Evolutionary conservation across 345 rosid species (phyloP).

Genomic region (Syzygium grande): DNA sequence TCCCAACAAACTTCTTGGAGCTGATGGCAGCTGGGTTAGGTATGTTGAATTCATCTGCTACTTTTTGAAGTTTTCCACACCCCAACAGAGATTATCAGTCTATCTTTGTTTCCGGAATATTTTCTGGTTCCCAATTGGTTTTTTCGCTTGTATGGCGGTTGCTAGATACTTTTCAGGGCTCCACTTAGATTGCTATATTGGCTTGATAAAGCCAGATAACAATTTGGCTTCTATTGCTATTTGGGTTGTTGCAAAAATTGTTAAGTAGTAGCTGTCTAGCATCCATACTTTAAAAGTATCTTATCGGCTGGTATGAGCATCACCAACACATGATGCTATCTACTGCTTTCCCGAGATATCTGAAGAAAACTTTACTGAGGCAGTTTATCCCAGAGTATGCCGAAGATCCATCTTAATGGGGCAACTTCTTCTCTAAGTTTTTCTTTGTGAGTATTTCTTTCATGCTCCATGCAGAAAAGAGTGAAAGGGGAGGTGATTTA

Average conservation of each 20-base stretch:
- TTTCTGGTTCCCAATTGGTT: neutral
- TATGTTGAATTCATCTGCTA: conserved; percentile 5
- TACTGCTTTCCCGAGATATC: neutral
- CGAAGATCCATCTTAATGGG: neutral
- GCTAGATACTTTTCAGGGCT: neutral
- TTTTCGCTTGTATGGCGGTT: neutral
- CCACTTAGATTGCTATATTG: neutral
- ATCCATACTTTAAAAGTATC: neutral
- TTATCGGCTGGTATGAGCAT: neutral
- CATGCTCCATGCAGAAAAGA: neutral
- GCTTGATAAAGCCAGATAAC: neutral
- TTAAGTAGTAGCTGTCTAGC: neutral
- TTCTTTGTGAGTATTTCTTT: neutral
- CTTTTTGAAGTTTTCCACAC: neutral
- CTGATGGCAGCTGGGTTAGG: conserved; percentile 99
- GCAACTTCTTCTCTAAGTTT: neutral
- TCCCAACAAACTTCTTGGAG: conserved; percentile 97
- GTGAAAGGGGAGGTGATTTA: neutral
- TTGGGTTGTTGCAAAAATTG: neutral
- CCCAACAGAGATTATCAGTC: neutral
- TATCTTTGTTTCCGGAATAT: neutral
- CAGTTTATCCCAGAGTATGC: neutral
- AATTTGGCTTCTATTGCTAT: neutral
- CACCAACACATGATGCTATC: neutral
- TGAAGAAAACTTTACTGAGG: neutral